phyloP scores from a whole-genome alignment of 805 yeast genomes.

The Nakazawaea ernobii region DNA sequence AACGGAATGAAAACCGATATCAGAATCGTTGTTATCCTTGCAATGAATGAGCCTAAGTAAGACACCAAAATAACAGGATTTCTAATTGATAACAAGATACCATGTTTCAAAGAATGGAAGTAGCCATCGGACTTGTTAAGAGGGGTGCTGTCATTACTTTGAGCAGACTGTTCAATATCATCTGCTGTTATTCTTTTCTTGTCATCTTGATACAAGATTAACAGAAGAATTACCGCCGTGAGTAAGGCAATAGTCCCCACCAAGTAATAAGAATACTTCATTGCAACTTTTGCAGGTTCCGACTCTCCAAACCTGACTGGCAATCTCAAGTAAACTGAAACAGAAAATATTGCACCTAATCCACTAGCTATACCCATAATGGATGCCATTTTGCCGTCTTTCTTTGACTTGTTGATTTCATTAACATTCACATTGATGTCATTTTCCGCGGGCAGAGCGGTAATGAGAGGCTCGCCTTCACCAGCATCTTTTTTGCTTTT shows the following conservation, averaged over 20 bases:
- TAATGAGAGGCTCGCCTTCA: slow-evolving; percentile 7
- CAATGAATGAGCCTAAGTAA: slow-evolving; percentile 55
- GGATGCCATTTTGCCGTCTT: slow-evolving; percentile 54
- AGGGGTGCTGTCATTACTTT: no score
- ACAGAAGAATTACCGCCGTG: slow-evolving; percentile 32
- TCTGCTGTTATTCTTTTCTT: slow-evolving; percentile 23
- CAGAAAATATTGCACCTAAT: slow-evolving; percentile 62
- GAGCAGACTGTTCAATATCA: slow-evolving; percentile 22
- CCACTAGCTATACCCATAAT: slow-evolving; percentile 60
- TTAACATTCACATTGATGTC: slow-evolving; percentile 13
- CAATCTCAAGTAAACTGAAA: slow-evolving; percentile 46
- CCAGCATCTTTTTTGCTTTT: slow-evolving; percentile 14
- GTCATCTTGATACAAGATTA: slow-evolving; percentile 41
- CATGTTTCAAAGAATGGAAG: slow-evolving; percentile 36
- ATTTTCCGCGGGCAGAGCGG: background rate
- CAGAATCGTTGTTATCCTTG: slow-evolving; percentile 57
- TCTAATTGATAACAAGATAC: slow-evolving; percentile 38
- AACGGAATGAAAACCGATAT: slow-evolving; percentile 59
- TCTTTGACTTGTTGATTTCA: slow-evolving; percentile 19
- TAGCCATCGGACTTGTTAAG: slow-evolving; percentile 25
- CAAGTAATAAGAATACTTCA: slow-evolving; percentile 42
- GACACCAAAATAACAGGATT: slow-evolving; percentile 48
- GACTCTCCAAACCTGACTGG: slow-evolving; percentile 43
- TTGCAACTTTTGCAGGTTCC: slow-evolving; percentile 34
- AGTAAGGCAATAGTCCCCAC: slow-evolving; percentile 38